Conservation (phyloP, 176 grass and related monocot genomes). For the Eragrostis curvula region DNA sequence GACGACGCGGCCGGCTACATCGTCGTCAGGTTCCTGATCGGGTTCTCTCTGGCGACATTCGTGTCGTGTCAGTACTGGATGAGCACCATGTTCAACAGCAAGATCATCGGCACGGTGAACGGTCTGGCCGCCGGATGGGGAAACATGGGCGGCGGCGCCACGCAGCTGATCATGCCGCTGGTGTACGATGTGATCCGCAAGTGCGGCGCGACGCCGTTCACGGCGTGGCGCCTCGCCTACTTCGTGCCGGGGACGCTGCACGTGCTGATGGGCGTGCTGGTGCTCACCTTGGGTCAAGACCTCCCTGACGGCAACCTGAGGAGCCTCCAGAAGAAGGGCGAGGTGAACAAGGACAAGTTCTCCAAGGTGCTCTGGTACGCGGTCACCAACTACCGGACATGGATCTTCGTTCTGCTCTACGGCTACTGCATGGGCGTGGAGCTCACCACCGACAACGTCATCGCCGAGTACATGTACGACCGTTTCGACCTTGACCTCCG, state of each 20-base stretch:
- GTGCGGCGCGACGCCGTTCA: constrained; percentile 56
- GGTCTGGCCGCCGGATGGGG: constrained; percentile 73
- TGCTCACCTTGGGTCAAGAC: constrained; percentile 80
- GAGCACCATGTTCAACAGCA: constrained; percentile 94
- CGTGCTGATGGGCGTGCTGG: constrained; percentile 62
- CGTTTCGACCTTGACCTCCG: constrained; percentile 79
- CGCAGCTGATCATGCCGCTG: constrained; percentile 91
- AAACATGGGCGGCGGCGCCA: constrained; percentile 90
- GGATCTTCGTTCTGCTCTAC: constrained; percentile 91
- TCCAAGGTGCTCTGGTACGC: constrained; percentile 75
- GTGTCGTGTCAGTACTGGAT: constrained; percentile 94
- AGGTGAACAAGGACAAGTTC: constrained; percentile 72
- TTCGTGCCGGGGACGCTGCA: constrained; percentile 73
- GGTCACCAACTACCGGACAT: constrained; percentile 78
- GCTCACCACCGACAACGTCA: constrained; percentile 93
- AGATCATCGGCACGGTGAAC: constrained; percentile 80
- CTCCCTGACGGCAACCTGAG: constrained; percentile 85
- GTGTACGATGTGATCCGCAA: constrained; percentile 71
- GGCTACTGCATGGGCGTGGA: constrained; percentile 95
- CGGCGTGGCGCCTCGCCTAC: constrained; percentile 79
- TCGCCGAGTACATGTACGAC: constrained; percentile 87
- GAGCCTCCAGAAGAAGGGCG: constrained; percentile 65
- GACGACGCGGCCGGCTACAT: constrained; percentile 58
- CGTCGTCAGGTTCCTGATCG: constrained; percentile 62
- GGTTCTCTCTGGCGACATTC: constrained; percentile 79